A percentile compares a stretch with the other conserved stretches of the same genome.
phyloP scores from a whole-genome alignment of 108 stramenopile genomes.

The Cyclostephanos invisitatus region DNA sequence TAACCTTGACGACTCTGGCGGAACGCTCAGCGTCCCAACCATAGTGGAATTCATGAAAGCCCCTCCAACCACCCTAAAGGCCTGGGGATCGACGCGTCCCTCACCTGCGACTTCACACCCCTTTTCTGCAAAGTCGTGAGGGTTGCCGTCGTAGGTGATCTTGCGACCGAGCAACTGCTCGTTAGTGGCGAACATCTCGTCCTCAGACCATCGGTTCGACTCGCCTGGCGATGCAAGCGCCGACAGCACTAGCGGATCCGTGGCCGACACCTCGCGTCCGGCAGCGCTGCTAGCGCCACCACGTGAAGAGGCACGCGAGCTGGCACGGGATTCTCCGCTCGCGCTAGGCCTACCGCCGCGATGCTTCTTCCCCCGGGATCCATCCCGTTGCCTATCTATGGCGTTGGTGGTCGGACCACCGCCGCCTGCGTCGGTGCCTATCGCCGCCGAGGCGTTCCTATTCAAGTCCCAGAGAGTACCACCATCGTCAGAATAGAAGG shows the following conservation, averaged over 20 bases:
- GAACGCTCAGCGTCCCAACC: neutral
- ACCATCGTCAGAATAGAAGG: conserved; percentile 82
- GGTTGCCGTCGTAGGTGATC: conserved; percentile 85
- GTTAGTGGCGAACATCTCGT: conserved; percentile 86
- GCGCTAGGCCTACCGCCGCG: neutral
- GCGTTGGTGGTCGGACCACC: neutral
- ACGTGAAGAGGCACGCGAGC: conserved; percentile 19
- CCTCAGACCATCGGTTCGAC: conserved; percentile 74
- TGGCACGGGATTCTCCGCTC: neutral
- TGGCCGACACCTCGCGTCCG: conserved; percentile 44
- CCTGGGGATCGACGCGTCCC: conserved; percentile 76
- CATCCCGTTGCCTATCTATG: neutral
- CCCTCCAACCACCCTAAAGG: conserved; percentile 86
- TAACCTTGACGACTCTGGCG: neutral
- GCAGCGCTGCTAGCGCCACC: conserved; percentile 11
- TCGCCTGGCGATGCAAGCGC: conserved; percentile 66
- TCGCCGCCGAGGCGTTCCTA: neutral
- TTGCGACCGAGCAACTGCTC: conserved; percentile 67
- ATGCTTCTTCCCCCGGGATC: neutral
- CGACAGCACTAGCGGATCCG: conserved; percentile 55
- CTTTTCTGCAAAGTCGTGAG: conserved; percentile 81
- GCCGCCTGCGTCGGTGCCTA: neutral
- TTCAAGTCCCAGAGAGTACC: conserved; percentile 79
- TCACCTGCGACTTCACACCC: conserved; percentile 42
- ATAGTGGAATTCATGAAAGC: conserved; percentile 67